These are phyloP conservation scores for Chaetomium globosum DNA, from an alignment of 2,329 filamentous ascomycete genomes.

Conservation along the genomic window DNA sequence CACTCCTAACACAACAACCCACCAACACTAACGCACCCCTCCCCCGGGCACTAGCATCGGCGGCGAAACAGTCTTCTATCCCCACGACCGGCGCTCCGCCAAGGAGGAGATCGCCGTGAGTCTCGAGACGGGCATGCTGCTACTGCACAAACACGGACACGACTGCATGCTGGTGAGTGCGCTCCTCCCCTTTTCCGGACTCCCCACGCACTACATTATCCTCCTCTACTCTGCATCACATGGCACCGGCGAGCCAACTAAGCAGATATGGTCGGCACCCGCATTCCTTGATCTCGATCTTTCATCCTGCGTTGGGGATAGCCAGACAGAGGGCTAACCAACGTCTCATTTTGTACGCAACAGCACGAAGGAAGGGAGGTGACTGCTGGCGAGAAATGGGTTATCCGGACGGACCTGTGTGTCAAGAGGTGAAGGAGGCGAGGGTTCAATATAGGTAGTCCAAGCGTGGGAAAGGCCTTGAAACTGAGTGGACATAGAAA, in stretches of 20 bases:
- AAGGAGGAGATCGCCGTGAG: conserved; percentile 70
- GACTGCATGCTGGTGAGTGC: conserved; percentile 74
- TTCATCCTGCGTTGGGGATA: neutral
- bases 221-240: too few species aligned
- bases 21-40: neutral
- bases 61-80: conserved; percentile 91
- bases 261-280: too few species aligned
- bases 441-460: neutral
- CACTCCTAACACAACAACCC: neutral
- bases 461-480: neutral
- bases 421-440: conserved; percentile 54
- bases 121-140: conserved; percentile 79
- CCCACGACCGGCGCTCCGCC: conserved; percentile 60
- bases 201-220: too few species aligned
- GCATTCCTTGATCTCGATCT: neutral
- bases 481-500: neutral
- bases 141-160: conserved; percentile 86
- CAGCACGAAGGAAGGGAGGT: conserved; percentile 84
- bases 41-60: conserved; percentile 51
- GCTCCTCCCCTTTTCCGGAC: too few species aligned
- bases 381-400: conserved; percentile 82
- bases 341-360: neutral
- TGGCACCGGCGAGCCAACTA: too few species aligned
- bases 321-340: neutral
- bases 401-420: conserved; percentile 81